Conservation (phyloP, 2,329 filamentous ascomycete species). For the Neofusicoccum sp. region DNA sequence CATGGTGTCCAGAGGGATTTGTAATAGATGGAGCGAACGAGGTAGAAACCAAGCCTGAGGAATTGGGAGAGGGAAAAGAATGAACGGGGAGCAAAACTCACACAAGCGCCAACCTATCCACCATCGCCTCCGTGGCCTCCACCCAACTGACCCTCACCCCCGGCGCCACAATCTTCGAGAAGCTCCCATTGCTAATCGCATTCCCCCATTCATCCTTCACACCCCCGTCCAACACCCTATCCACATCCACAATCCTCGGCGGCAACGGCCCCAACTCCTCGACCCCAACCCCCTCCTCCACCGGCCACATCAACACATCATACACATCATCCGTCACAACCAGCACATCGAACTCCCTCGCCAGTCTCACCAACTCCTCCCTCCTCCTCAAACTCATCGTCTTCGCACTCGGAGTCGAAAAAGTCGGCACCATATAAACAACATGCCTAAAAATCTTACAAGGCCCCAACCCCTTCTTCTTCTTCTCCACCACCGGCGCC, state of each 20-base stretch:
- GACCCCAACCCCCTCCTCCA: slow-evolving; percentile 30
- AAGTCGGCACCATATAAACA: slow-evolving; percentile 86
- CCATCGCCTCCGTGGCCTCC: slow-evolving; percentile 68
- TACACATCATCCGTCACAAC: slow-evolving; percentile 91
- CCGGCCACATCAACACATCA: slow-evolving; percentile 82
- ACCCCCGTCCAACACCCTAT: slow-evolving; percentile 66
- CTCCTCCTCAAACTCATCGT: slow-evolving; percentile 75
- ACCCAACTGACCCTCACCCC: slow-evolving; percentile 87
- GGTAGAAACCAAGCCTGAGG: too few relatives aligned
- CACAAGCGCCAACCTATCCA: slow-evolving; percentile 57
- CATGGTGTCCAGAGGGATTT: too few relatives aligned
- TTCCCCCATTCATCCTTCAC: slow-evolving; percentile 71
- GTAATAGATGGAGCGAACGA: too few relatives aligned
- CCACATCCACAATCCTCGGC: slow-evolving; percentile 60
- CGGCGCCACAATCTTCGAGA: slow-evolving; percentile 83
- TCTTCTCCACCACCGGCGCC: slow-evolving; percentile 44
- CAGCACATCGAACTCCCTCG: slow-evolving; percentile 76
- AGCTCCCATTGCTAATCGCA: slow-evolving; percentile 81
- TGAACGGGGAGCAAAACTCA: neutral
- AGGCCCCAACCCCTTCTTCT: slow-evolving; percentile 37
- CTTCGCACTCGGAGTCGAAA: slow-evolving; percentile 83
- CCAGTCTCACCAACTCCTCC: slow-evolving; percentile 69
- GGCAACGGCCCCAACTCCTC: slow-evolving; percentile 26
- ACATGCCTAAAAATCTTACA: slow-evolving; percentile 82
- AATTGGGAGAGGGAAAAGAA: neutral